phyloP scores from a whole-genome alignment of 257 asterid genomes.

The Scutellaria minor region DNA sequence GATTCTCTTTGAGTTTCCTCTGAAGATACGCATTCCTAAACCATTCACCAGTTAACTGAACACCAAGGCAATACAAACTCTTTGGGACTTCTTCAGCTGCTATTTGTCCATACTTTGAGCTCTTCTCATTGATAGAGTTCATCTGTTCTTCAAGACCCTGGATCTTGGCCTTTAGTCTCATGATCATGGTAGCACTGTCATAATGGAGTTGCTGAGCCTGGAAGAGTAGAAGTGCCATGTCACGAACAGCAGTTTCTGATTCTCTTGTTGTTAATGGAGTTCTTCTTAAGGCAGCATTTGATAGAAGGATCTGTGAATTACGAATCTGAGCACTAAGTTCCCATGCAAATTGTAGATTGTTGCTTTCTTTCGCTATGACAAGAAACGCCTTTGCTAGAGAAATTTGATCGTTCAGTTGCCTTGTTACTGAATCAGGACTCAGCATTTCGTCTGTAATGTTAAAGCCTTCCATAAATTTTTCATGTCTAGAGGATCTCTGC shows the following conservation, averaged over 20 bases:
- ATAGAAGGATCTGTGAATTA: slow-evolving; percentile 61
- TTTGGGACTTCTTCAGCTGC: slow-evolving; percentile 77
- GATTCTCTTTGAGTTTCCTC: slow-evolving; percentile 47
- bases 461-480: slow-evolving; percentile 56
- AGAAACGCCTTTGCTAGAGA: slow-evolving; percentile 65
- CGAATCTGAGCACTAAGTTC: slow-evolving; percentile 72
- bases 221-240: slow-evolving; percentile 66
- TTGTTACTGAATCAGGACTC: slow-evolving; percentile 59
- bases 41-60: slow-evolving; percentile 66
- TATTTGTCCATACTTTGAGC: slow-evolving; percentile 62
- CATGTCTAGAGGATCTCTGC: slow-evolving; percentile 57
- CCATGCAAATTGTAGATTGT: slow-evolving; percentile 74
- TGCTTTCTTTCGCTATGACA: slow-evolving; percentile 67
- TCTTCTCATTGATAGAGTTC: slow-evolving; percentile 51
- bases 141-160: slow-evolving; percentile 63
- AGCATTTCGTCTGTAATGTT: slow-evolving; percentile 69
- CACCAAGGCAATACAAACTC: slow-evolving; percentile 67
- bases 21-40: slow-evolving; percentile 42
- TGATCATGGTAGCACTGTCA: slow-evolving; percentile 70
- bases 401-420: slow-evolving; percentile 72
- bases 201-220: slow-evolving; percentile 75
- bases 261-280: slow-evolving; percentile 58
- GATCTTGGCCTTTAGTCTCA: slow-evolving; percentile 65
- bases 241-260: slow-evolving; percentile 58
- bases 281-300: slow-evolving; percentile 63